These are phyloP conservation scores for Hypoxylon sp. DNA, from an alignment of 2,329 filamentous ascomycete genomes.

Conservation along the genomic window DNA sequence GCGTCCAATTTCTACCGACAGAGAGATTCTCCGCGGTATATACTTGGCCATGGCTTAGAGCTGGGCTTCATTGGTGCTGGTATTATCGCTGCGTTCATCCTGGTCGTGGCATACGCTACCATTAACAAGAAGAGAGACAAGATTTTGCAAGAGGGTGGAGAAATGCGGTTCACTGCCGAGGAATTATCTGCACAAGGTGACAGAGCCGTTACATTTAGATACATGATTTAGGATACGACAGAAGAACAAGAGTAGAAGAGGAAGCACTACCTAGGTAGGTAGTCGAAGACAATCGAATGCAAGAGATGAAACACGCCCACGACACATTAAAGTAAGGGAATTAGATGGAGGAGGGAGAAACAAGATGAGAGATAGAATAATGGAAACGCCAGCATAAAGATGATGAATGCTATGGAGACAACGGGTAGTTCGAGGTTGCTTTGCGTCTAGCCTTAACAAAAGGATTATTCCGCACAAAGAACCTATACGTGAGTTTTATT, in stretches of 20 bases:
- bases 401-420: background rate
- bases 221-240: conserved; percentile 63
- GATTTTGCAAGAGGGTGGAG: conserved; percentile 61
- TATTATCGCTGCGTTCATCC: conserved; percentile 60
- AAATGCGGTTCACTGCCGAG: conserved; percentile 58
- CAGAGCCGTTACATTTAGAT: conserved; percentile 73
- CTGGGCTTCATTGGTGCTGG: conserved; percentile 64
- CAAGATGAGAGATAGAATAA: conserved; percentile 9
- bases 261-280: background rate
- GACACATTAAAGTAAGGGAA: background rate
- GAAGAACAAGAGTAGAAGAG: background rate
- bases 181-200: conserved; percentile 73
- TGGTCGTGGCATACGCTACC: conserved; percentile 66
- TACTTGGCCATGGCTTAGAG: conserved; percentile 66
- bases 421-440: background rate
- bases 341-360: conserved; percentile 1
- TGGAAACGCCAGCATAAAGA: conserved; percentile 5
- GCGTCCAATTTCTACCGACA: conserved; percentile 79
- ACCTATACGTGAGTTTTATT: background rate
- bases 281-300: conserved; percentile 5
- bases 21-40: conserved; percentile 64
- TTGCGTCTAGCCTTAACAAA: conserved; percentile 6
- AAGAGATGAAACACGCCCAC: background rate
- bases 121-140: conserved; percentile 72
- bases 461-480: conserved; percentile 18